Evolutionary conservation across 2,329 filamentous ascomycete species (phyloP), one percentile per base, ranked within the genome.

Genomic region (Hypomyces rosellus): DNA sequence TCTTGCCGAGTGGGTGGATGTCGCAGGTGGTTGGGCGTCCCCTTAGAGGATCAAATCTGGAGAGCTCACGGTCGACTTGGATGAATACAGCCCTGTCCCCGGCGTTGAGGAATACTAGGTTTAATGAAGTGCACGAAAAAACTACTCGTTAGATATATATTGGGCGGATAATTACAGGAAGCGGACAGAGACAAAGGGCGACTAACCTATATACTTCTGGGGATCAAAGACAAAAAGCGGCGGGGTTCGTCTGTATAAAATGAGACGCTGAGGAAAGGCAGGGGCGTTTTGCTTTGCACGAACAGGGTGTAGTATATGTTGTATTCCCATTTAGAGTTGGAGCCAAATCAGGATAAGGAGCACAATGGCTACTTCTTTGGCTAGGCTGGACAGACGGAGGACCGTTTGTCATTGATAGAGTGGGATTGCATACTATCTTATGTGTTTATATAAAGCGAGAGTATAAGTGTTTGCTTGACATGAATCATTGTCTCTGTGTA

Each of bases 1-100:
- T 71, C 76, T 96, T 50, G 81, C 89, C 9, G 90, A 99, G 71
- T 99, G 93, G 93, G 93, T 99, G 13, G 89, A 96, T 54, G 90
- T 96, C 60, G 92, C 91, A 44, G 93, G 93, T 60, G 93, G 93
- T 53, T 99, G 91, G 89, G 83, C 88, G 52, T 74, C 72, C 54
- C 71, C 73, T 47, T 75, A 65, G 68, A 47, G 39, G 15, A 16
- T 13, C 34, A 12, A 13, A 18, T 18, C 40, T 25, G 9, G 40
- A 25, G 9, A 42, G 20, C 20, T 42, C 40, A 4, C 25, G 40
- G 25, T 30, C 25, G 25, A 30, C 25, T 30, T 30, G 25, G 25
- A 30, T 11, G 25, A 30, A 30, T 11, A 30, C 25, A 30, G 25
- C 25, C 25, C 6, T 30, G 25, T 30, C 25, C 9, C 25, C 25